phyloP scores from a whole-genome alignment of 257 asterid genomes.

The Apocynum venetum region DNA sequence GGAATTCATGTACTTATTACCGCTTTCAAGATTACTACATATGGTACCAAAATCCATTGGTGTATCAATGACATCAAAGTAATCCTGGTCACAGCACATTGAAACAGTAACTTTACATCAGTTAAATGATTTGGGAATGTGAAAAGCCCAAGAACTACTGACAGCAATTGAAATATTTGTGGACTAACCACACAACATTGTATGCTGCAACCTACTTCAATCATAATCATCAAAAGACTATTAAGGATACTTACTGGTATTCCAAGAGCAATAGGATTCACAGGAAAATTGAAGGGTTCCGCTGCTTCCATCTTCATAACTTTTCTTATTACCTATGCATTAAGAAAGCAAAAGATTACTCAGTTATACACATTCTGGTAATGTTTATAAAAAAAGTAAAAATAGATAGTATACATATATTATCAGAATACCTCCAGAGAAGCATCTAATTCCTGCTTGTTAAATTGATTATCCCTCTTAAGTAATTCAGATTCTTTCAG shows the following conservation, averaged over 20 bases:
- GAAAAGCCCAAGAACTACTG: neutral
- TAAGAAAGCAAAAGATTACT: conserved; percentile 19
- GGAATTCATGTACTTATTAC: conserved; percentile 71
- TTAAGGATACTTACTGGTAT: conserved; percentile 50
- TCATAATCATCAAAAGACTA: neutral
- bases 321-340: conserved; percentile 67
- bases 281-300: conserved; percentile 84
- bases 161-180: neutral
- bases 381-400: conserved; percentile 10
- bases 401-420: conserved; percentile 1
- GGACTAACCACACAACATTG: neutral
- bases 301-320: conserved; percentile 98
- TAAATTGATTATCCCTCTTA: conserved; percentile 40
- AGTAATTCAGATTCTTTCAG: conserved; percentile 47
- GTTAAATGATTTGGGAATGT: neutral
- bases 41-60: conserved; percentile 99
- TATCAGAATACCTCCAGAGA: conserved; percentile 66
- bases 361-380: neutral
- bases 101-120: conserved; percentile 3
- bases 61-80: conserved; percentile 85
- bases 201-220: neutral
- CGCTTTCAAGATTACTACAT: conserved; percentile 88
- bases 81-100: conserved; percentile 63
- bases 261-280: conserved; percentile 85
- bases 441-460: conserved; percentile 70